These are phyloP conservation scores for Protomyces arabidopsidicola DNA, from an alignment of 1,139 yeast species.

Conservation along the genomic window DNA sequence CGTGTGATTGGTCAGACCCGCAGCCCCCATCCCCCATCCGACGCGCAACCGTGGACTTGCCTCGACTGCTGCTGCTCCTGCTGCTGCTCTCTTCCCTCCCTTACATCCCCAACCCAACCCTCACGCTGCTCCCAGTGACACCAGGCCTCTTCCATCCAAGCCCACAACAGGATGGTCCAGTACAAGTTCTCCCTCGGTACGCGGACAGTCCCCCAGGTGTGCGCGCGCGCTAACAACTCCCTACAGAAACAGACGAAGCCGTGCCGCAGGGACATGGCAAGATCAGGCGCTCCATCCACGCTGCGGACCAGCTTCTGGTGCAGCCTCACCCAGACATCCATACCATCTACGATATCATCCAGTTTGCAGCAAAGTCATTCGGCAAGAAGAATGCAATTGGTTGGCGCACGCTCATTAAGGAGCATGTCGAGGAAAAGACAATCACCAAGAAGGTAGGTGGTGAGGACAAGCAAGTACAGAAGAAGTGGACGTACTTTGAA, in stretches of 20 bases:
- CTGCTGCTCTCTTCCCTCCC: no score
- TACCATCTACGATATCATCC: constrained; percentile 66
- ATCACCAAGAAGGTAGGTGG: constrained; percentile 78
- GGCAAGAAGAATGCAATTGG: constrained; percentile 62
- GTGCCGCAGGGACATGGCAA: constrained; percentile 26
- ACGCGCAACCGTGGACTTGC: no score
- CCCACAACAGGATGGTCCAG: constrained; percentile 7
- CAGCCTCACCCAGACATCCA: constrained; percentile 42
- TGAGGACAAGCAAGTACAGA: constrained; percentile 61
- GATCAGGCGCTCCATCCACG: constrained; percentile 26
- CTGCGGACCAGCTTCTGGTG: constrained; percentile 47
- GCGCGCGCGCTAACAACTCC: background rate
- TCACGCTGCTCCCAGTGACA: no score
- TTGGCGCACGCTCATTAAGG: constrained; percentile 68
- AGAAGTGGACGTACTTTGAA: constrained; percentile 85
- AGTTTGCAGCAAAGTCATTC: constrained; percentile 59
- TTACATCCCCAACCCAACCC: no score
- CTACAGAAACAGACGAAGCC: constrained; percentile 6
- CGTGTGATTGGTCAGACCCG: no score
- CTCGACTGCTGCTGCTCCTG: no score
- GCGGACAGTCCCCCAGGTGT: background rate
- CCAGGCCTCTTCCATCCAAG: background rate
- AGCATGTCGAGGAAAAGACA: constrained; percentile 70
- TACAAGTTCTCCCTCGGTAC: constrained; percentile 17
- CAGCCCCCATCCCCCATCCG: no score